Base-by-base conservation (phyloP, 2,329 filamentous ascomycete species). In the Fusarium napiforme region DNA sequence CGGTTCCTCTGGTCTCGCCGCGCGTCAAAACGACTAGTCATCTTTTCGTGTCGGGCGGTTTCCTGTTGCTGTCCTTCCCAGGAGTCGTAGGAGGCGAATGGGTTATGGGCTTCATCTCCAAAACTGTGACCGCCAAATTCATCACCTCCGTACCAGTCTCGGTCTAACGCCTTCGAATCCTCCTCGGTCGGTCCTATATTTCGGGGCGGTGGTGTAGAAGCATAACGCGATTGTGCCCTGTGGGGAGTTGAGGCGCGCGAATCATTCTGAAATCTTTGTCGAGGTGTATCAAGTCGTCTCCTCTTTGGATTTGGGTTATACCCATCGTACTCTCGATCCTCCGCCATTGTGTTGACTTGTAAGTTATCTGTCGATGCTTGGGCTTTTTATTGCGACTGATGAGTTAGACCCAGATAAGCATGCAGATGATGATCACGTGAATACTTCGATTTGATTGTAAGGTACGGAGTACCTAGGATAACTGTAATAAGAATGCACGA, bases 61-160 rank as follows among this genome's bases (percentile, higher is more conserved):
- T 97, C 94, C 80, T 97, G 93, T 78, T 94, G 90, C 79, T 93
- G 91, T 43, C 86, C 87, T 71, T 95, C 94, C 82, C 92, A 92
- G 81, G 92, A 91, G 72, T 92, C 93, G 67, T 92, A 92, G 2
- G 91, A 91, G 15, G 93, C 94, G 78, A 97, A 97, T 0, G 95
- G 95, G 79, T 97, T 97, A 82, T 97, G 95, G n/a, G 91, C 88
- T 72, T 98, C 95, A 79, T 97, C 95, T 73, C 95, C 95, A 78
- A 97, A 93, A 0, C 92, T 93, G 78, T 97, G 93, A 0, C 89
- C 88, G 32, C 92, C 93, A 64, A 92, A 91, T 80, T 97, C 95
- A 78, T 97, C 95, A 53, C 93, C 93, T 28, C 90, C 91, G 78
- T 98, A 98, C 95, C 95, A 98, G 82, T 97, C 95, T 70, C 95